Percentiles rank a stretch among this genome's conserved stretches.
Conservation (phyloP, 1,139 yeast species). For the Candida pseudoviswanathii region DNA sequence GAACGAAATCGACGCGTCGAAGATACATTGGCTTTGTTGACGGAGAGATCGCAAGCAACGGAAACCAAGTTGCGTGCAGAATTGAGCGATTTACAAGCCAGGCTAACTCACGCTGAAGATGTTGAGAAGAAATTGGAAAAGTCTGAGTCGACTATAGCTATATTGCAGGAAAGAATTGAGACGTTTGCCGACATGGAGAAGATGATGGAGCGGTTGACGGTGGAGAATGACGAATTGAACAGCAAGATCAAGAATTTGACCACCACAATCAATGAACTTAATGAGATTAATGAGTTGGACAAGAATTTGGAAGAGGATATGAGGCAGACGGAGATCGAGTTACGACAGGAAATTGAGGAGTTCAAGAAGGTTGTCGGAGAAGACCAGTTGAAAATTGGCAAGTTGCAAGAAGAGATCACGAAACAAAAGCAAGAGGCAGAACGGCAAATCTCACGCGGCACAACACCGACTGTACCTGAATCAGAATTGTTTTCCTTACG, state of each 20-base stretch:
- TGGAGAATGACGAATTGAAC: slow-evolving; percentile 51
- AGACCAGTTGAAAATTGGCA: slow-evolving; percentile 28
- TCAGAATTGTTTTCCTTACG: slow-evolving; percentile 7
- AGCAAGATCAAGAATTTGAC: slow-evolving; percentile 41
- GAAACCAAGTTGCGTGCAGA: slow-evolving; percentile 25
- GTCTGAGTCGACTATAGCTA: slow-evolving; percentile 45
- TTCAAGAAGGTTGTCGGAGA: slow-evolving; percentile 30
- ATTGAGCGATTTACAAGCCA: slow-evolving; percentile 27
- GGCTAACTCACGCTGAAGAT: slow-evolving; percentile 15
- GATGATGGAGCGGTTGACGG: slow-evolving; percentile 58
- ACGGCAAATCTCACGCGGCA: background rate
- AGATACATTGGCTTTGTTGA: slow-evolving; percentile 41
- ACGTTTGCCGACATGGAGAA: slow-evolving; percentile 44
- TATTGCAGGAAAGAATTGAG: slow-evolving; percentile 48
- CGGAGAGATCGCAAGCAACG: slow-evolving; percentile 30
- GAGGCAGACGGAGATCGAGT: slow-evolving; percentile 54
- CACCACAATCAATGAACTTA: slow-evolving; percentile 54
- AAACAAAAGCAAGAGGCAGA: background rate
- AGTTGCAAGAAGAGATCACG: slow-evolving; percentile 16
- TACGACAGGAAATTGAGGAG: slow-evolving; percentile 44
- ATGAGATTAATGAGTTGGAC: slow-evolving; percentile 60
- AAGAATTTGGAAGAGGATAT: slow-evolving; percentile 65
- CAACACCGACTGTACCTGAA: background rate
- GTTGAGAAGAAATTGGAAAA: slow-evolving; percentile 20
- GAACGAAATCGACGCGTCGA: slow-evolving; percentile 39